phyloP scores from a whole-genome alignment of 2,329 filamentous ascomycete genomes.

The Aspergillus carbonarius region DNA sequence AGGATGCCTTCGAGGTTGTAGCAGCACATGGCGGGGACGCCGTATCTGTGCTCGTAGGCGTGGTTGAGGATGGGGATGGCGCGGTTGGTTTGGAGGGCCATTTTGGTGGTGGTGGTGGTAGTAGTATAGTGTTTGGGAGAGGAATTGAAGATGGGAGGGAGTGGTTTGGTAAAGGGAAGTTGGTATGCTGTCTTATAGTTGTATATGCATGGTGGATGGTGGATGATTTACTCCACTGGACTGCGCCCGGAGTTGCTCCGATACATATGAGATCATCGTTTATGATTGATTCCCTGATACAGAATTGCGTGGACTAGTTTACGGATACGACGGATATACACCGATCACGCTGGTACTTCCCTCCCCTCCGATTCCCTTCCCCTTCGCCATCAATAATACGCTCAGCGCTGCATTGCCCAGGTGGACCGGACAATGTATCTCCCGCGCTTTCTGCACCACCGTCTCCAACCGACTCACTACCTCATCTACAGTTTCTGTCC shows the following conservation, averaged over 20 bases:
- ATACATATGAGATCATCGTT: slow-evolving; percentile 6
- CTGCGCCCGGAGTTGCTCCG: slow-evolving; percentile 18
- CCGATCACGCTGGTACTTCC: slow-evolving; percentile 35
- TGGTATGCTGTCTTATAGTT: neutral
- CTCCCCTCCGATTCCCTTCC: slow-evolving; percentile 30
- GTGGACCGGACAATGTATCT: slow-evolving; percentile 40
- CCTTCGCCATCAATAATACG: slow-evolving; percentile 33
- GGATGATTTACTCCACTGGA: neutral
- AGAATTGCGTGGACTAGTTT: neutral
- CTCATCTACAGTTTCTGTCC: slow-evolving; percentile 38
- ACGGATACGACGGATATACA: slow-evolving; percentile 27
- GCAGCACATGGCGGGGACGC: slow-evolving; percentile 61
- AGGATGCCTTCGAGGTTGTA: slow-evolving; percentile 72
- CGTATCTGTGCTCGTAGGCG: slow-evolving; percentile 57
- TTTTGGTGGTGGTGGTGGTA: slow-evolving; percentile 21
- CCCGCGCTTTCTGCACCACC: slow-evolving; percentile 44
- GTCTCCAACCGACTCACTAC: slow-evolving; percentile 40
- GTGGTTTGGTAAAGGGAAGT: neutral
- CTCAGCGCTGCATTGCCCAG: slow-evolving; percentile 39
- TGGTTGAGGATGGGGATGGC: slow-evolving; percentile 58
- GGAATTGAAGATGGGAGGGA: neutral
- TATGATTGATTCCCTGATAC: neutral
- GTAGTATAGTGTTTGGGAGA: neutral
- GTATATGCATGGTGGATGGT: neutral
- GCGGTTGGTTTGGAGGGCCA: slow-evolving; percentile 49